Evolutionary conservation across 225 moss, liverwort and hornwort species (phyloP).

Genomic region (Ulota crispa): DNA sequence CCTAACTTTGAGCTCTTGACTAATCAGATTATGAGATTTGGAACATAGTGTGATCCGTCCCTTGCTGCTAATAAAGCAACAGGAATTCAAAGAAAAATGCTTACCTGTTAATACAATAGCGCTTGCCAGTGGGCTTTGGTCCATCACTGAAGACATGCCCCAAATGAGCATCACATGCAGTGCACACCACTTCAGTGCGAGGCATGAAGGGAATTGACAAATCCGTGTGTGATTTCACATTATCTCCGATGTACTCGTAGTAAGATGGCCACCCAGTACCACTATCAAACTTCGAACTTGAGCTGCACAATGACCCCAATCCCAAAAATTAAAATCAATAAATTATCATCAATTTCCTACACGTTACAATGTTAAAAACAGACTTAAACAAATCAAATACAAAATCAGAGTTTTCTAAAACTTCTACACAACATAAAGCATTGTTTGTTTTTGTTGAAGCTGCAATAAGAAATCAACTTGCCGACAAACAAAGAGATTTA

Average conservation of each 20-base stretch:
- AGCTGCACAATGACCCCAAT: constrained; percentile 51
- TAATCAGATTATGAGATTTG: too few relatives aligned
- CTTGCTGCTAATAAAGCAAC: background rate
- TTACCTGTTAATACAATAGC: constrained; percentile 96
- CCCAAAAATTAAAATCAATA: background rate
- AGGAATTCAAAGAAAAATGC: background rate
- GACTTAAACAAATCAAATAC: background rate
- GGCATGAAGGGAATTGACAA: constrained; percentile 94
- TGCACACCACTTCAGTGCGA: constrained; percentile 82
- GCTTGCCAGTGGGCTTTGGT: constrained; percentile 79
- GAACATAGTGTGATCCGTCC: too few relatives aligned
- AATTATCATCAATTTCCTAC: background rate
- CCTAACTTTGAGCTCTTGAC: too few relatives aligned
- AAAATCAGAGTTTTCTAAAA: background rate
- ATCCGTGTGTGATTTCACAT: constrained; percentile 86
- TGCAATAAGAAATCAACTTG: too few relatives aligned
- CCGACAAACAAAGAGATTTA: too few relatives aligned
- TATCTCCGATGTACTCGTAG: constrained; percentile 63
- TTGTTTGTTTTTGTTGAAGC: too few relatives aligned
- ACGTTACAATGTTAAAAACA: background rate
- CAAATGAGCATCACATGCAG: constrained; percentile 81
- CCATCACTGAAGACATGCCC: constrained; percentile 94
- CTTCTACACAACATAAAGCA: background rate
- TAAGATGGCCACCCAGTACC: constrained; percentile 98
- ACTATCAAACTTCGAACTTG: constrained; percentile 87